Evolutionary conservation across 2,329 filamentous ascomycete species (phyloP).

Genomic region (Penicillium sclerotiorum): DNA sequence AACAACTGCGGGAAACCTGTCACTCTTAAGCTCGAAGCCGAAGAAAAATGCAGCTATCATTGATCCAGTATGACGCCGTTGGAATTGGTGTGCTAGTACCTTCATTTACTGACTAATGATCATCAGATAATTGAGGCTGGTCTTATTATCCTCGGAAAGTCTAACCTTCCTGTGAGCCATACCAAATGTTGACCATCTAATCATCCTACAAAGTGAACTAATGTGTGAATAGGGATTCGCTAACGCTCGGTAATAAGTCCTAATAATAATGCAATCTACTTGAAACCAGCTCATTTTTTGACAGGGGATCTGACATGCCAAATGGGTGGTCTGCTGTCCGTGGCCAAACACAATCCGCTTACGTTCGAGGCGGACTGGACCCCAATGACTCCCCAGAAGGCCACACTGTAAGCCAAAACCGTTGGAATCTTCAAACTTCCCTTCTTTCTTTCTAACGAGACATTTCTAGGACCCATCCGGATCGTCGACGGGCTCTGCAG

Average conservation of each 20-base stretch:
- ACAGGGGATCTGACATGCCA: slow-evolving; percentile 16
- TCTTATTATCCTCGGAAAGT: slow-evolving; percentile 36
- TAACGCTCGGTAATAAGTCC: slow-evolving; percentile 7
- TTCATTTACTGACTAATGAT: slow-evolving; percentile 10
- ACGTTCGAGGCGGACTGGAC: slow-evolving; percentile 24
- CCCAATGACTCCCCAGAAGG: slow-evolving; percentile 24
- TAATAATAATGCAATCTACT: neutral
- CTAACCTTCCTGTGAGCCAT: slow-evolving; percentile 30
- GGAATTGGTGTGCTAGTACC: too few species aligned
- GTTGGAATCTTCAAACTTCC: too few species aligned
- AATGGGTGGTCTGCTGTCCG: slow-evolving; percentile 30
- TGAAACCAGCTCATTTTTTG: neutral
- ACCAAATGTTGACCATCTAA: neutral
- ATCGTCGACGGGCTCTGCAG: slow-evolving; percentile 39
- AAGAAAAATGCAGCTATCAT: slow-evolving; percentile 14
- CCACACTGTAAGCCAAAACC: slow-evolving; percentile 22
- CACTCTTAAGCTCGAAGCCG: slow-evolving; percentile 15
- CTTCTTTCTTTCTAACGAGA: neutral
- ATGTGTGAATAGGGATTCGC: slow-evolving; percentile 9
- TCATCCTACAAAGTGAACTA: neutral
- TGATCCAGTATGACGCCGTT: slow-evolving; percentile 8
- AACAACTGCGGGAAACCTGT: slow-evolving; percentile 14
- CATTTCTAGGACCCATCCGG: slow-evolving; percentile 27
- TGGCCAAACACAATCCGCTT: slow-evolving; percentile 30
- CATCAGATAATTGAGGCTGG: slow-evolving; percentile 29